Base-by-base conservation (phyloP, 768 basidiomycete species). In the Cantharellus cinnabarinus region DNA sequence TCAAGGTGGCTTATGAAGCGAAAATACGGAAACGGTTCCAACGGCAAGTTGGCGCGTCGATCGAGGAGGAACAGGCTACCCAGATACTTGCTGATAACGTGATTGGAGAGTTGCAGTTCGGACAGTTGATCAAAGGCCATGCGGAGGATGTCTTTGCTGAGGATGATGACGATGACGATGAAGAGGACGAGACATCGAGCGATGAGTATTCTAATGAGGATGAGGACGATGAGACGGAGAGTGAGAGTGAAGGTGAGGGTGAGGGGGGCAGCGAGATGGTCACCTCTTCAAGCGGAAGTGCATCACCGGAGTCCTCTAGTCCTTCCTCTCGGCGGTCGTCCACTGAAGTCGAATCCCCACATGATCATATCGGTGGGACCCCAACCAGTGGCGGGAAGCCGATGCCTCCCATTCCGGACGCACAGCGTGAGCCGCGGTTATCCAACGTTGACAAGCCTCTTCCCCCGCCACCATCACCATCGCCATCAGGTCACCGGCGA, bases 1-100 rank as follows among this genome's bases (percentile, higher is more conserved):
- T 93, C 61, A 99, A 99, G 73, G 75, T 97, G 37, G 76, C 87
- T 5, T 85, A 95, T 66, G 95, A 99, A 70, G 84, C 83, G 66
- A 93, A 88, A 71, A 74, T 98, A 53, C 77, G 89, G n/a, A 76
- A 83, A 52, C 77, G 91, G 42, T 91, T 99, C 69, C 10, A 14
- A 7, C 14, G 35, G 52, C 79, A 80, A 50, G 77, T 78, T 59
- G 70, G 70, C 37, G 80, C 78, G 51, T 78, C 77, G 1, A 80
- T 82, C 61, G 80, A 78, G 1, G 85, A 88, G 66, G 89, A 95
- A 63, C 85, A 90, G 66, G 84, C 83, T n/a, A 77, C 85, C 3
- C 80, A 79, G 62, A 81, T 77, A 14, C 74, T 98, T 42, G 80
- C 98, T 52, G 79, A 87, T 62, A 79, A 82, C 53, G 79, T 97